These are phyloP conservation scores for Begonia masoniana DNA, from an alignment of 306 rosid species.

Conservation along the genomic window DNA sequence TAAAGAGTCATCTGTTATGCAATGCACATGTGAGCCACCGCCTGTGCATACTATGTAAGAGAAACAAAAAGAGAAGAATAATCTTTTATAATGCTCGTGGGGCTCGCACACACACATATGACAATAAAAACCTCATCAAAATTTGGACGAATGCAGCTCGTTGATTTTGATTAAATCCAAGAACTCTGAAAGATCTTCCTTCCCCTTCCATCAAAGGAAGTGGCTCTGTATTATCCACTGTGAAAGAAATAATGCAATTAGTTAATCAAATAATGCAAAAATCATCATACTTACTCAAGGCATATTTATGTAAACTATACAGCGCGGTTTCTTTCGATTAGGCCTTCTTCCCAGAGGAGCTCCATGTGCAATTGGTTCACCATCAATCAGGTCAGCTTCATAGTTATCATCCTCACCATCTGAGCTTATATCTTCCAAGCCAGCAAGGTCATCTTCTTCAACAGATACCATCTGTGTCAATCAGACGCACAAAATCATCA, in stretches of 20 bases:
- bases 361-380: slow-evolving; percentile 69
- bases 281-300: slow-evolving; percentile 9
- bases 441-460: slow-evolving; percentile 99
- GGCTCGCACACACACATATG: not conserved
- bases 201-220: slow-evolving; percentile 98
- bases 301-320: slow-evolving; percentile 23
- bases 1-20: too few species aligned
- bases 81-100: not conserved
- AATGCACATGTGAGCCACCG: too few species aligned
- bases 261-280: not conserved
- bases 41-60: slow-evolving; percentile 4
- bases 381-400: slow-evolving; percentile 82
- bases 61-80: slow-evolving; percentile 3
- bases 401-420: slow-evolving; percentile 94
- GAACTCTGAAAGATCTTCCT: slow-evolving; percentile 89
- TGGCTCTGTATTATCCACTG: slow-evolving; percentile 79
- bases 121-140: slow-evolving; percentile 65
- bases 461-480: slow-evolving; percentile 74
- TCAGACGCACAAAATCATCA: slow-evolving; percentile 5
- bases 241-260: slow-evolving; percentile 4
- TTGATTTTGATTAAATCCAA: slow-evolving; percentile 94
- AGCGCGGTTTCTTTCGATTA: slow-evolving; percentile 54
- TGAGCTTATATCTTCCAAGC: slow-evolving; percentile 91
- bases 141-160: slow-evolving; percentile 92
- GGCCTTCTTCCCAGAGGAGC: slow-evolving; percentile 43